phyloP scores from a whole-genome alignment of 2,329 filamentous ascomycete genomes.

The Ophiostoma montium region DNA sequence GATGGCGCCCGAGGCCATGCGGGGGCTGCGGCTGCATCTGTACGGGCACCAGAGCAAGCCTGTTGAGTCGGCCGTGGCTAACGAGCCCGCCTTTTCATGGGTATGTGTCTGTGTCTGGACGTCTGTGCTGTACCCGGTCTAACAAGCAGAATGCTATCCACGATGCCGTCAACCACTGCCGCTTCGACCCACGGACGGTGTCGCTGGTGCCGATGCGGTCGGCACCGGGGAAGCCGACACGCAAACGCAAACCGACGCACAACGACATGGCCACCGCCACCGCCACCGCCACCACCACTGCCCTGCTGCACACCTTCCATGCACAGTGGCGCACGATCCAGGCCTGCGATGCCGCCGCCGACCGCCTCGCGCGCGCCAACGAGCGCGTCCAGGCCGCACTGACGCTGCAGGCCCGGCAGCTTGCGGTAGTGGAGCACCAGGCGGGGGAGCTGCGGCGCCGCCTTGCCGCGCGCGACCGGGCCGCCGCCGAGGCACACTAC shows the following conservation, averaged over 20 bases:
- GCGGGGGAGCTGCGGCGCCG: background rate
- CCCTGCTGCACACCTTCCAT: slow-evolving; percentile 2
- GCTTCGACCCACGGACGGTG: slow-evolving; percentile 2
- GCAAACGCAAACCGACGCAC: background rate
- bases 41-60: no score
- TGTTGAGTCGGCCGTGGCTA: no score
- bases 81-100: background rate
- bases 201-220: background rate
- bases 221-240: background rate
- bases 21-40: background rate
- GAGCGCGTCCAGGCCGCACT: slow-evolving; percentile 1
- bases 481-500: slow-evolving; percentile 3
- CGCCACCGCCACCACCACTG: background rate
- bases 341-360: background rate
- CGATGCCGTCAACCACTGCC: slow-evolving; percentile 9
- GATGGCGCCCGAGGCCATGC: slow-evolving; percentile 18
- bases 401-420: background rate
- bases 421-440: slow-evolving; percentile 3
- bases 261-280: background rate
- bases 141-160: slow-evolving; percentile 11
- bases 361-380: slow-evolving; percentile 4
- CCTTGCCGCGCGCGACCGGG: background rate
- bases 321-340: slow-evolving; percentile 4
- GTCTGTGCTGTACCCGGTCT: background rate
- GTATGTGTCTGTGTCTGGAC: background rate